A percentile compares a stretch with the other conserved stretches of the same genome.
phyloP scores from a whole-genome alignment of 345 rosid species.

The Populus pruinosa region DNA sequence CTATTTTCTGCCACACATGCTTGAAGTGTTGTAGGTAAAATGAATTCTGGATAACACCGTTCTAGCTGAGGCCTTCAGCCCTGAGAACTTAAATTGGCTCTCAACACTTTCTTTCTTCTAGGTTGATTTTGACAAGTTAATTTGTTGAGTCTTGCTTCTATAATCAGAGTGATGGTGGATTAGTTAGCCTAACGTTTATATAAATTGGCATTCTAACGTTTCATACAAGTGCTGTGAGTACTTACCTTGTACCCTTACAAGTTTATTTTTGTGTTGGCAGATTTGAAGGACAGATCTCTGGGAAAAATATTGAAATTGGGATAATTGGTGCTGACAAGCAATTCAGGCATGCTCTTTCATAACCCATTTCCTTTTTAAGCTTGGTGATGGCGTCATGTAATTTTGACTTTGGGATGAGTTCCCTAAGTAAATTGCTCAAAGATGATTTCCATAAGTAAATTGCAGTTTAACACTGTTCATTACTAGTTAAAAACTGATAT shows the following conservation, averaged over 20 bases:
- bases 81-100: not conserved
- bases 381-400: not conserved
- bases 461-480: not conserved
- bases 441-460: no score
- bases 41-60: not conserved
- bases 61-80: not conserved
- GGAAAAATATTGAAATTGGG: conserved; percentile 88
- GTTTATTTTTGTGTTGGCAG: conserved; percentile 35
- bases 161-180: not conserved
- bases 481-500: not conserved
- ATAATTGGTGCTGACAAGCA: conserved; percentile 69
- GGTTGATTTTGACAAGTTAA: not conserved
- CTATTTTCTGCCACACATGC: not conserved
- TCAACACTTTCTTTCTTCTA: not conserved
- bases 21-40: not conserved
- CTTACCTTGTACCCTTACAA: not conserved
- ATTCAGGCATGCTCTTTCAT: conserved; percentile 49
- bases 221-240: not conserved
- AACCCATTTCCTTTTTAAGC: not conserved
- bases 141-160: not conserved
- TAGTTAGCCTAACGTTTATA: not conserved
- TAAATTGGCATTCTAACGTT: not conserved
- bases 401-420: not conserved
- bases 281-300: conserved; percentile 73
- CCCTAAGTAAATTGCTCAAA: not conserved